phyloP scores from a whole-genome alignment of 768 basidiomycete genomes.

The Tylopilus rubrobrunneus region DNA sequence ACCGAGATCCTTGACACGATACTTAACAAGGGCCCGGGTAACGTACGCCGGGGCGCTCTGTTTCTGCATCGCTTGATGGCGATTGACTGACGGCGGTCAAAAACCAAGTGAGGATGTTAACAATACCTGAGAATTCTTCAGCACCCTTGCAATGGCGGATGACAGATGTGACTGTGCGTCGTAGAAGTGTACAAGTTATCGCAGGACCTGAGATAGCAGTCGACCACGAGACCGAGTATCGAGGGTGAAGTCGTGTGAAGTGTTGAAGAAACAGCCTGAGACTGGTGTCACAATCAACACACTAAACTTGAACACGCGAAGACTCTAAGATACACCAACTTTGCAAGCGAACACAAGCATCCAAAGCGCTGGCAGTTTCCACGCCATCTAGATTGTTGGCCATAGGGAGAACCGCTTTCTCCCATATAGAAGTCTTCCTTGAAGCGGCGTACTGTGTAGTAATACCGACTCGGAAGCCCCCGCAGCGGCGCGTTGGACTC shows the following conservation, averaged over 20 bases:
- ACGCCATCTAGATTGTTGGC: slow-evolving; percentile 45
- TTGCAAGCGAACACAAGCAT: slow-evolving; percentile 76
- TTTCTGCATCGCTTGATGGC: too few species aligned
- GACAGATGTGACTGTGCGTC: slow-evolving; percentile 72
- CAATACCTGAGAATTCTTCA: slow-evolving; percentile 30
- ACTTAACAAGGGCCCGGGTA: too few species aligned
- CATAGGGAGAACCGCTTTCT: slow-evolving; percentile 54
- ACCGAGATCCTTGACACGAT: too few species aligned
- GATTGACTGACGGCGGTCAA: too few species aligned
- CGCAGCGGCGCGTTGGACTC: slow-evolving; percentile 69
- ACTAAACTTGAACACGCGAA: not conserved
- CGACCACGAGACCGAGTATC: slow-evolving; percentile 56
- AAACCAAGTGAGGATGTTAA: too few species aligned
- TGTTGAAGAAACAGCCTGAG: slow-evolving; percentile 81
- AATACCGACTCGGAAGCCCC: slow-evolving; percentile 80
- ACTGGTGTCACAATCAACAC: slow-evolving; percentile 38
- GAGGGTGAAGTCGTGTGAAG: slow-evolving; percentile 73
- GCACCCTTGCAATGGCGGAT: slow-evolving; percentile 78
- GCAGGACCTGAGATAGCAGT: slow-evolving; percentile 43
- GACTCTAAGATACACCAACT: slow-evolving; percentile 38
- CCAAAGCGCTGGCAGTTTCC: slow-evolving; percentile 68
- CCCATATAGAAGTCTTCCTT: slow-evolving; percentile 55
- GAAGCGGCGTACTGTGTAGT: slow-evolving; percentile 77
- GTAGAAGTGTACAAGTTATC: slow-evolving; percentile 51
- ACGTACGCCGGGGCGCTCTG: too few species aligned